Evolutionary conservation across 495 filamentous ascomycete genomes (phyloP).

Genomic region (Penicillium cosmopolitanum): DNA sequence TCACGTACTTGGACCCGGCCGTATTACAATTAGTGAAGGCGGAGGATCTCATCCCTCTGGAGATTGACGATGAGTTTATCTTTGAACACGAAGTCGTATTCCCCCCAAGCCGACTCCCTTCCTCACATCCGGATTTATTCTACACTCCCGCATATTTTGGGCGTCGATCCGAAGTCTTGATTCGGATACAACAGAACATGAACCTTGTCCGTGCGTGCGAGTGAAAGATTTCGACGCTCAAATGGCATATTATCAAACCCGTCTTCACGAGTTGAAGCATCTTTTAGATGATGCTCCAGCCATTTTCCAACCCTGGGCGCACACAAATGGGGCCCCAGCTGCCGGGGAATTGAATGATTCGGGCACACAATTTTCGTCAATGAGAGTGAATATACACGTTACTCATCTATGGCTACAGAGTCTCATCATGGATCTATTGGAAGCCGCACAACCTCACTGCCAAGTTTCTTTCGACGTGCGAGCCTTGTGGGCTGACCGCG

Average conservation of each 20-base stretch:
- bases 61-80: constrained; percentile 31
- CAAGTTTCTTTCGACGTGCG: constrained; percentile 7
- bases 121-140: constrained; percentile 19
- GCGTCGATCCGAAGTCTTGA: constrained; percentile 15
- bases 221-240: constrained; percentile 15
- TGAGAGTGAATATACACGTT: constrained; percentile 28
- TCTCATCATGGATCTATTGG: constrained; percentile 26
- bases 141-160: constrained; percentile 28
- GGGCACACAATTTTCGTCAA: constrained; percentile 17
- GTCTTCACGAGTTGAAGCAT: constrained; percentile 12
- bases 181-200: constrained; percentile 1
- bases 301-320: not conserved
- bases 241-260: constrained; percentile 16
- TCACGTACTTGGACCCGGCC: constrained; percentile 23
- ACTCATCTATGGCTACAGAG: constrained; percentile 33
- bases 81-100: constrained; percentile 24
- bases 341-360: not conserved
- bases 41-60: constrained; percentile 26
- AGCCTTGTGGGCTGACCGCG: constrained; percentile 15
- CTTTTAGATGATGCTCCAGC: not conserved
- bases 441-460: constrained; percentile 15
- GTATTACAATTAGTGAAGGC: constrained; percentile 24
- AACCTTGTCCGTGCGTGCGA: constrained; percentile 23
- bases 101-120: constrained; percentile 7
- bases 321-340: not conserved